A percentile compares a stretch with the other conserved stretches of the same genome.
Evolutionary conservation across 441 rosid genomes (phyloP).

Genomic region (Raphanus hybrid): DNA sequence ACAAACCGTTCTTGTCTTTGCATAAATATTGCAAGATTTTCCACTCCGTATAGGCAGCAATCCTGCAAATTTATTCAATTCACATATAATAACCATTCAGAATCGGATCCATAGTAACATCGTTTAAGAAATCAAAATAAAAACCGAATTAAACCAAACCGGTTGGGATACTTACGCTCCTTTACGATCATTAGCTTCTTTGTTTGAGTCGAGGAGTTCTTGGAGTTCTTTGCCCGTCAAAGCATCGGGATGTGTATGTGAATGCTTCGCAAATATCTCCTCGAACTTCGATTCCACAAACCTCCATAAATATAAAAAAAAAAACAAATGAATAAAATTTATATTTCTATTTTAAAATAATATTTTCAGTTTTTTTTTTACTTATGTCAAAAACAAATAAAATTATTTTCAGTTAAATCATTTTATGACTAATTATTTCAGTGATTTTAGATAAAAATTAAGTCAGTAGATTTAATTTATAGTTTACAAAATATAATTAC

Average conservation of each 20-base stretch:
- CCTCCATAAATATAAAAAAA: slow-evolving; percentile 39
- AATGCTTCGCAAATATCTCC: slow-evolving; percentile 66
- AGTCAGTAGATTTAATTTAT: not conserved
- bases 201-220: slow-evolving; percentile 67
- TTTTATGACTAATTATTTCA: not conserved
- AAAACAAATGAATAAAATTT: not conserved
- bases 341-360: not conserved
- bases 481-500: not conserved
- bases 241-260: slow-evolving; percentile 52
- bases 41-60: slow-evolving; percentile 73
- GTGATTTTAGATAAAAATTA: not conserved
- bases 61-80: slow-evolving; percentile 47
- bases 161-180: slow-evolving; percentile 62
- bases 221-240: slow-evolving; percentile 67
- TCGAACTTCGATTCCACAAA: slow-evolving; percentile 74
- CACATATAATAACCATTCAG: not conserved
- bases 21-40: slow-evolving; percentile 53
- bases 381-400: not conserved
- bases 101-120: not conserved
- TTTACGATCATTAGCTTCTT: slow-evolving; percentile 62
- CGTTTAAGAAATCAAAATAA: not conserved
- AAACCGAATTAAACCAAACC: slow-evolving; percentile 18
- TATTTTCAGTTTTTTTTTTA: not conserved
- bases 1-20: slow-evolving; percentile 73
- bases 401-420: not conserved